A percentile compares a stretch with the other conserved stretches of the same genome.
Conservation (phyloP, 2,329 filamentous ascomycete genomes). For the Hypoxylon sp. region DNA sequence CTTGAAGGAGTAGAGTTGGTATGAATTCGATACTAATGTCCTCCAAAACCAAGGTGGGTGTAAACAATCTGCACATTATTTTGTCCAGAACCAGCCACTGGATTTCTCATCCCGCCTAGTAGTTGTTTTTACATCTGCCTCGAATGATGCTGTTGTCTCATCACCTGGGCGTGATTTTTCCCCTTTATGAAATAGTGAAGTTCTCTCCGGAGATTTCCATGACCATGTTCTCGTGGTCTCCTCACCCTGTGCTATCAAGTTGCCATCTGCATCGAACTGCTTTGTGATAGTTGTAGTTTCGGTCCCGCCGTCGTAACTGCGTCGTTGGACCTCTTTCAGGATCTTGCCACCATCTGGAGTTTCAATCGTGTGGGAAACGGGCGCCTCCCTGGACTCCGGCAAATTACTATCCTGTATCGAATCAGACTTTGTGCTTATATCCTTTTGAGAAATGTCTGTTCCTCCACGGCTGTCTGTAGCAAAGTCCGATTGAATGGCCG, state of each 20-base stretch:
- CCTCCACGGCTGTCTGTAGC: not conserved
- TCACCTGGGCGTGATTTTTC: slow-evolving; percentile 1
- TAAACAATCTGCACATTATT: slow-evolving; percentile 9
- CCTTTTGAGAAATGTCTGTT: not conserved
- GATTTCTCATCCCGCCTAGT: slow-evolving; percentile 10
- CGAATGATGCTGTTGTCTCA: slow-evolving; percentile 6
- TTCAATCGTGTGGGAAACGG: slow-evolving; percentile 29
- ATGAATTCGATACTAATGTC: not conserved
- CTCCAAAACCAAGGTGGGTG: slow-evolving; percentile 2
- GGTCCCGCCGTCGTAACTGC: slow-evolving; percentile 26
- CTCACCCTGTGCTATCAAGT: slow-evolving; percentile 37
- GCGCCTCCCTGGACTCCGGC: slow-evolving; percentile 9
- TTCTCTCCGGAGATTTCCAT: slow-evolving; percentile 8
- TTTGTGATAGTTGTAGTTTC: slow-evolving; percentile 39
- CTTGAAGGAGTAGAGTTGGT: slow-evolving; percentile 12
- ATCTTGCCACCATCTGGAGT: slow-evolving; percentile 49
- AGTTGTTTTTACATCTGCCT: slow-evolving; percentile 15
- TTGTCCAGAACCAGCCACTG: slow-evolving; percentile 41
- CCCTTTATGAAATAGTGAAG: not conserved
- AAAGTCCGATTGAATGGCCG: slow-evolving; percentile 29
- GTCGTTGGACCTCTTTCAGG: slow-evolving; percentile 38
- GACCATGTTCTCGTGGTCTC: slow-evolving; percentile 43
- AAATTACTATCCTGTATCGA: slow-evolving; percentile 4
- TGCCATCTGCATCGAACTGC: slow-evolving; percentile 46
- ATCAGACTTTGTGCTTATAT: not conserved